These are phyloP conservation scores for Chytridiales sp. DNA, from an alignment of 371 early-diverging fungal genomes.

Conservation along the genomic window DNA sequence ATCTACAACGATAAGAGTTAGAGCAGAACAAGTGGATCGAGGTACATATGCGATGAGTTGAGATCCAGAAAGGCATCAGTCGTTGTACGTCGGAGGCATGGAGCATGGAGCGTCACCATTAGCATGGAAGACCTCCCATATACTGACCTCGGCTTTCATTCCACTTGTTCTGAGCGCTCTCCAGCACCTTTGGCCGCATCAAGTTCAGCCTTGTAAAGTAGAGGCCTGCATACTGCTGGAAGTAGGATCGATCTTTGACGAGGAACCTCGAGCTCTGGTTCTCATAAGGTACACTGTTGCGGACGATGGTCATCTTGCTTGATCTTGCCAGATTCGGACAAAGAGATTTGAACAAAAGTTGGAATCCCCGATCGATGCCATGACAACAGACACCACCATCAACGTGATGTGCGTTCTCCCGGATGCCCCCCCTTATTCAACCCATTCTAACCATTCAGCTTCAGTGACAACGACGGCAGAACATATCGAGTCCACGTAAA, in stretches of 20 bases:
- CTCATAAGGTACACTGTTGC: neutral
- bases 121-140: too few species aligned
- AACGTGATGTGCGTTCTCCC: too few species aligned
- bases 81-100: too few species aligned
- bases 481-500: too few species aligned
- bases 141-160: too few species aligned
- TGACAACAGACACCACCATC: too few species aligned
- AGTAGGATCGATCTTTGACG: slow-evolving; percentile 58
- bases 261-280: slow-evolving; percentile 46
- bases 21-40: neutral
- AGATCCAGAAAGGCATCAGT: neutral
- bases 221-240: slow-evolving; percentile 80
- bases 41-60: neutral
- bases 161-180: too few species aligned
- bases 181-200: slow-evolving; percentile 58
- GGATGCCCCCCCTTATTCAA: too few species aligned
- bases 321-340: neutral
- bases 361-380: too few species aligned
- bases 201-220: slow-evolving; percentile 74
- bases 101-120: too few species aligned
- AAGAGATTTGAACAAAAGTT: neutral
- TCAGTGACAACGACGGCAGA: too few species aligned
- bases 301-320: neutral
- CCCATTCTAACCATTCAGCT: too few species aligned
- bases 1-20: neutral